A percentile compares a stretch with the other conserved stretches of the same genome.
These are phyloP conservation scores for Cyclotella cryptica DNA, from an alignment of 108 stramenopile genomes.

Conservation along the genomic window DNA sequence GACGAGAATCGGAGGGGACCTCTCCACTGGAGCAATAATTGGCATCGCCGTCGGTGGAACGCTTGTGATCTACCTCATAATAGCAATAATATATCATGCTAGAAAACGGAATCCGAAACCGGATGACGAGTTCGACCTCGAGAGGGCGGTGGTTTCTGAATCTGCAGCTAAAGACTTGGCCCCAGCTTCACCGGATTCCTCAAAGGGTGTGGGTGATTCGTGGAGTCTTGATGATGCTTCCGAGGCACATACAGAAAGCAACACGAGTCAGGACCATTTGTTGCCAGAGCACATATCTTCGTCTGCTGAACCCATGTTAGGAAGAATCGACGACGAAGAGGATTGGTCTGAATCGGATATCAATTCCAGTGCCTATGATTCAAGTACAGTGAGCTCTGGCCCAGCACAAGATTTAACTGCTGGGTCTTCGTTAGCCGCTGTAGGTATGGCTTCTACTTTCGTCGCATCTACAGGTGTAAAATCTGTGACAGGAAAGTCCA, in stretches of 20 bases:
- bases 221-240: slow-evolving; percentile 43
- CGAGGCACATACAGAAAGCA: slow-evolving; percentile 18
- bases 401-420: slow-evolving; percentile 1
- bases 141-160: slow-evolving; percentile 24
- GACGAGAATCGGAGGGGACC: too few species aligned
- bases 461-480: slow-evolving; percentile 28
- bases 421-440: slow-evolving; percentile 30
- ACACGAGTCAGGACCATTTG: slow-evolving; percentile 37
- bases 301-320: slow-evolving; percentile 16
- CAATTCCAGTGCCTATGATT: slow-evolving; percentile 17
- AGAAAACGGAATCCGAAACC: slow-evolving; percentile 9
- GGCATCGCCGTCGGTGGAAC: slow-evolving; percentile 55
- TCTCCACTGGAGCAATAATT: slow-evolving; percentile 47
- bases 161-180: slow-evolving; percentile 16
- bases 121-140: slow-evolving; percentile 37
- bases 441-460: slow-evolving; percentile 44
- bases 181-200: slow-evolving; percentile 5
- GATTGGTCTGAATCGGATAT: slow-evolving; percentile 30
- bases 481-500: slow-evolving; percentile 26
- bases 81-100: slow-evolving; percentile 8
- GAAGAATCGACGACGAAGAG: slow-evolving; percentile 28
- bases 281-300: slow-evolving; percentile 20
- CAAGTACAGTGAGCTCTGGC: slow-evolving; percentile 15
- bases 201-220: slow-evolving; percentile 14
- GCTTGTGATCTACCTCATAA: slow-evolving; percentile 34